Evolutionary conservation across 441 rosid genomes (phyloP), one percentile per base, ranked within the genome.

Genomic region (Oxalis stricta): DNA sequence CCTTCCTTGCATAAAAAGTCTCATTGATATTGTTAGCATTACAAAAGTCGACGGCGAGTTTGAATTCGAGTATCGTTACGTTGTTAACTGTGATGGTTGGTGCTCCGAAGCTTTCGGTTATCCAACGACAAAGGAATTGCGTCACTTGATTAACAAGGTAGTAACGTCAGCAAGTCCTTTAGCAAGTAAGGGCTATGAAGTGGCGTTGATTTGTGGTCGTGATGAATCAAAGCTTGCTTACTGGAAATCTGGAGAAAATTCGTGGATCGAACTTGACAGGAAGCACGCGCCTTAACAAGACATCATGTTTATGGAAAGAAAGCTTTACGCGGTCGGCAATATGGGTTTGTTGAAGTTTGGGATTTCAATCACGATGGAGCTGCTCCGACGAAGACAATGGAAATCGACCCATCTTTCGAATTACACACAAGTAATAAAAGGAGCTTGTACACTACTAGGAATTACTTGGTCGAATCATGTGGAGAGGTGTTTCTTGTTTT

Each of bases 401-500:
- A 31, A 11, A 41, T 59, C 14, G 17, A 34, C n/a, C 21, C 41
- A 9, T 28, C 9, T 12, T 18, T 21, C 8, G 38, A 51, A 12
- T 8, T 0, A 15, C 29, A 19, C 33, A 22, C 39, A 30, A 26
- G 3, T 3, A 38, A 31, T 31, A 6, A 2, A 33, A 30, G 23
- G 34, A 21, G 21, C 38, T 23, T n/a, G n/a, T 33, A 41, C 33
- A 38, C 30, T 18, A 6, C 2, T 2, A 49, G 14, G 30, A 6
- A 12, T 5, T 56, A 63, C 18, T 38, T 63, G 33, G 59, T 57
- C 17, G 48, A 56, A 20, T 44, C 45, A 10, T 11, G 7, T 2
- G 42, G 56, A 3, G 41, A 60, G 18, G 9, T 52, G 15, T 18
- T 65, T 44, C 43, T 60, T 3, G 32, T 60, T 0, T 41, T 56